Base-by-base conservation (phyloP, 345 rosid species). In the Euphorbia lathyris region DNA sequence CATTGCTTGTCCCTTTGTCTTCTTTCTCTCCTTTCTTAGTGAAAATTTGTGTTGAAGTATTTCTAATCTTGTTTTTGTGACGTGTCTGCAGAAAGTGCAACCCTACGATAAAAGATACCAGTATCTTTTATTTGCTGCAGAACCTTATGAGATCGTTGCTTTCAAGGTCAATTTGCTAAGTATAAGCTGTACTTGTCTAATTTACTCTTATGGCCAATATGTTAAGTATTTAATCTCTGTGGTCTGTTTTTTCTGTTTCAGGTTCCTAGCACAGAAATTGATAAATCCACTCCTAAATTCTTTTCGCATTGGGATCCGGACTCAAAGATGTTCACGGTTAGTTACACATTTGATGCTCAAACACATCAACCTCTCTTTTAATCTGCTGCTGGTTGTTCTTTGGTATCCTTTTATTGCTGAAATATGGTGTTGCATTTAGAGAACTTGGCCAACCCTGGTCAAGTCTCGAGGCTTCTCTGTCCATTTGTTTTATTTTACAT, bases 181-280 rank as follows among this genome's bases (percentile, higher is more conserved):
- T 56, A 6, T 6, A 23, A 50, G 26, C 5, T 22, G 60, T 10
- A 51, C 17, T 51, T 9, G 20, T 62, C 38, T 30, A 19, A 27
- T 71, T 50, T 32, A 26, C 2, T 26, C 17, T 16, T 40, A 9
- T 51, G 8, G n/a, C 20, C 17, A 22, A 5, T 50, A 22, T 14
- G 20, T 17, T 66, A 10, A 17, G 58, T 42, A 53, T 61, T 71
- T 23, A 38, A 2, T 9, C 10, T 34, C 9, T 36, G 6, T 71
- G 19, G 58, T 60, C 32, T 19, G 67, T 11, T 23, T 14, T 67
- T 62, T 52, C 0, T 36, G 38, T 76, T 71, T 72, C 86, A 92
- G 99, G 98, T 95, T 84, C 99, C 99, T 34, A 95, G 98, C 92
- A 87, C 97, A 10, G 97, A 92, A 81, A 89, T 95, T 29, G 99